Evolutionary conservation across 140 eudicot species (phyloP), one percentile per base, ranked within the genome.

Genomic region (Flaveria floridana): DNA sequence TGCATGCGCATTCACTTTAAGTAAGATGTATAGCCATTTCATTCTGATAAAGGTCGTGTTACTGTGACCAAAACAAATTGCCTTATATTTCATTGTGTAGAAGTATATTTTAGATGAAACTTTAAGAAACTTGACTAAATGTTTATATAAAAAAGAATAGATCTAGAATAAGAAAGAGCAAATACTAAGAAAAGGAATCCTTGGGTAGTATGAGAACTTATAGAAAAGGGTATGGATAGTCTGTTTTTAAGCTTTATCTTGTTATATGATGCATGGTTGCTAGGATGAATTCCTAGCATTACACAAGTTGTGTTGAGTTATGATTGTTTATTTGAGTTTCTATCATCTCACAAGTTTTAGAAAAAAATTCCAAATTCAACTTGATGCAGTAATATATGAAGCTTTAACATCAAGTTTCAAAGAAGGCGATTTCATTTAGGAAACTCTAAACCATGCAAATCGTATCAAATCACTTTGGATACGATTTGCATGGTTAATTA

Each of bases 1-100:
- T 42, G 11, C n/a, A 18, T 6, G 48, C 67, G 42, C 50, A 62
- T 25, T 46, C 48, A 68, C 26, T 65, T 26, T 62, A 62, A 25
- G 68, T 19, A 65, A 19, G 30, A 57, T 73, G 12, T 21, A 59
- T 65, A 73, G 47, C 34, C 4, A 55, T 50, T 56, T 66, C 21
- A 66, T 18, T 26, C 6, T 3, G 34, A 46, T 55, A 34, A 56
- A 19, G 62, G 6, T 13, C 28, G 52, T 46, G 61, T 64, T 65
- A n/a, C 37, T 77, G n/a, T n/a, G 55, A 79, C 71, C 58, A 72
- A 25, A 26, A 19, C 39, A 18, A 68, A 23, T 41, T 57, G 58
- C 61, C 67, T 46, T 75, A 67, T 12, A 59, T 48, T 28, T 39
- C 68, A 15, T 6, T 70, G 48, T 63, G 53, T 56, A 52, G 18